A percentile compares a stretch with the other conserved stretches of the same genome.
Conservation (phyloP, 2,329 filamentous ascomycete genomes). For the Rhynchosporium secalis region DNA sequence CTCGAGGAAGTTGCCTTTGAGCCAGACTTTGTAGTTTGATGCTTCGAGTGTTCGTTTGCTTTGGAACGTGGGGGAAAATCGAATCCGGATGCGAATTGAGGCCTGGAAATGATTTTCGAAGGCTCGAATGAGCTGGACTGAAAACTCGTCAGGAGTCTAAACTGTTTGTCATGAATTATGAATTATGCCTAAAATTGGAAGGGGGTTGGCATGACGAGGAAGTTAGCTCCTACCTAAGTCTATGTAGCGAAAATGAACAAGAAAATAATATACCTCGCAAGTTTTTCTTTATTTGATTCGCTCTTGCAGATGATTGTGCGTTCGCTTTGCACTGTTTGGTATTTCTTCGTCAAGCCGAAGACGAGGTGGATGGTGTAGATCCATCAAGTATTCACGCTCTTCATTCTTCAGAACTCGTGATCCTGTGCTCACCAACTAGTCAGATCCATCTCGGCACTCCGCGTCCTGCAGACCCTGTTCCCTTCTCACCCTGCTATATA, state of each 20-base stretch:
- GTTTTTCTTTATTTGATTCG: too few species aligned
- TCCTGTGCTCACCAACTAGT: too few species aligned
- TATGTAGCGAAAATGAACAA: background rate
- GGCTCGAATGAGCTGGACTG: background rate
- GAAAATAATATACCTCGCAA: too few species aligned
- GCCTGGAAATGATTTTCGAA: background rate
- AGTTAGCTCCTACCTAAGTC: background rate
- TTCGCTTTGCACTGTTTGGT: too few species aligned
- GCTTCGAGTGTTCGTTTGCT: background rate
- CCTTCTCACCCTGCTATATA: too few species aligned
- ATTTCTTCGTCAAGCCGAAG: too few species aligned
- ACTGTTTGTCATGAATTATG: conserved; percentile 12
- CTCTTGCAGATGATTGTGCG: too few species aligned
- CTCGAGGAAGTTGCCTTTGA: conserved; percentile 38
- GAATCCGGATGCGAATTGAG: background rate
- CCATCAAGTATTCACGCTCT: too few species aligned
- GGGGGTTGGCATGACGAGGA: background rate
- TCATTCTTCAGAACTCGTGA: too few species aligned
- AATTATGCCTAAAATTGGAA: conserved; percentile 4
- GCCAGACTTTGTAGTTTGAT: conserved; percentile 24
- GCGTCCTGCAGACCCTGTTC: too few species aligned
- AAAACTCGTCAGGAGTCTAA: conserved; percentile 11
- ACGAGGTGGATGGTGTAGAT: too few species aligned
- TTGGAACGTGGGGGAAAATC: background rate
- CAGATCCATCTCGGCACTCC: too few species aligned